These are phyloP conservation scores for Neurospora tetraspora DNA, from an alignment of 495 filamentous ascomycete genomes.

Conservation along the genomic window DNA sequence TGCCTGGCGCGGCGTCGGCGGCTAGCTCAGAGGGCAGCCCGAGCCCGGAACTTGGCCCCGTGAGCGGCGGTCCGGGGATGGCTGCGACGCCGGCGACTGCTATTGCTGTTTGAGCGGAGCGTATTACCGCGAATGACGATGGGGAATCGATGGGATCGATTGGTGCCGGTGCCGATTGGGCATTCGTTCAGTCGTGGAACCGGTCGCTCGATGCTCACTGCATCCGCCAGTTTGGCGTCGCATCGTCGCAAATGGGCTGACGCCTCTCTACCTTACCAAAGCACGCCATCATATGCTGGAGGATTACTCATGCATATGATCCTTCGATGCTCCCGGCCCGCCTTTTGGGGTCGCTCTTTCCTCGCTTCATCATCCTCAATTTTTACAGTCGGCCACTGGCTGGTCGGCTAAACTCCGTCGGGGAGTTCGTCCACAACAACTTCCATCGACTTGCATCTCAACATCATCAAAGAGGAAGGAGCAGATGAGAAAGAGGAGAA, in stretches of 20 bases:
- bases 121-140: neutral
- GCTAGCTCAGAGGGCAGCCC: neutral
- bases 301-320: neutral
- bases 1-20: neutral
- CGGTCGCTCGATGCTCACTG: neutral
- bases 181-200: neutral
- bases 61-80: neutral
- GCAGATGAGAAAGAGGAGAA: neutral
- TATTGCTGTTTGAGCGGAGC: neutral
- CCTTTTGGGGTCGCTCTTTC: neutral
- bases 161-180: neutral
- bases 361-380: neutral
- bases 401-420: neutral
- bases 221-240: neutral
- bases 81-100: neutral
- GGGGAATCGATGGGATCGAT: neutral
- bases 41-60: neutral
- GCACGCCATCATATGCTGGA: neutral
- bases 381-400: neutral
- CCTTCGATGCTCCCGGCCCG: neutral
- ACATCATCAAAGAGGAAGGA: neutral
- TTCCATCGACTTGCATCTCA: neutral
- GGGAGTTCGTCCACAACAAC: neutral
- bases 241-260: neutral
- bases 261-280: neutral